Base-by-base conservation (phyloP, 1,139 yeast genomes). In the Kazachstania sp. region DNA sequence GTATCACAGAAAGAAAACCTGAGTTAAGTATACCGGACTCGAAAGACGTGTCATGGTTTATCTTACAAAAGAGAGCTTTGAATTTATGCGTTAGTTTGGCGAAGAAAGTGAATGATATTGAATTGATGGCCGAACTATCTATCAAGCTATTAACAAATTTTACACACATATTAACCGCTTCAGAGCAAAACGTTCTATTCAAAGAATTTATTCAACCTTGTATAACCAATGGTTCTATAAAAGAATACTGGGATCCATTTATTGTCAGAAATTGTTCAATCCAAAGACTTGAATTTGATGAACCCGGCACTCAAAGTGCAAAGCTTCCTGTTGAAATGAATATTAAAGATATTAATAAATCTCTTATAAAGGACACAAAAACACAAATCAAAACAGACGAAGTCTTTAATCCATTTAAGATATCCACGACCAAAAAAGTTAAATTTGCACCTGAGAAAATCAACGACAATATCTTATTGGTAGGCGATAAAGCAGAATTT, bases 231-330 rank as follows among this genome's bases (percentile, higher is more conserved):
- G 52, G 50, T 2, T 30, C 48, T 60, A 65, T 52, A 44, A 53
- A 49, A 42, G 66, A 56, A 1, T 85, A 85, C 57, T 84, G 90
- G 84, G 95, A 86, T 61, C 83, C 85, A 1, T 78, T 72, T 53
- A 52, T 86, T 11, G 70, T 86, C 0, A 71, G 92, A 49, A 75
- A 71, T 39, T 70, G 81, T 5, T 65, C 67, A 29, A 66, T 67
- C 42, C 69, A 63, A 35, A 54, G 58, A 38, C 54, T 59, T 16
- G 57, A 58, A 16, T 47, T 49, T 9, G 50, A 48, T 15, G 48
- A 44, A 13, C 38, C 40, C 4, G 41, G 41, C 3, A 37, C 44
- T 4, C 49, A 45, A 15, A 47, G 47, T 9, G 42, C 44, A 9
- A 48, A 48, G n/a, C 38, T 56, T 9, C 60, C 60, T 3, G 30